Conservation (phyloP, 768 basidiomycete genomes). For the Boletus rex-veris region DNA sequence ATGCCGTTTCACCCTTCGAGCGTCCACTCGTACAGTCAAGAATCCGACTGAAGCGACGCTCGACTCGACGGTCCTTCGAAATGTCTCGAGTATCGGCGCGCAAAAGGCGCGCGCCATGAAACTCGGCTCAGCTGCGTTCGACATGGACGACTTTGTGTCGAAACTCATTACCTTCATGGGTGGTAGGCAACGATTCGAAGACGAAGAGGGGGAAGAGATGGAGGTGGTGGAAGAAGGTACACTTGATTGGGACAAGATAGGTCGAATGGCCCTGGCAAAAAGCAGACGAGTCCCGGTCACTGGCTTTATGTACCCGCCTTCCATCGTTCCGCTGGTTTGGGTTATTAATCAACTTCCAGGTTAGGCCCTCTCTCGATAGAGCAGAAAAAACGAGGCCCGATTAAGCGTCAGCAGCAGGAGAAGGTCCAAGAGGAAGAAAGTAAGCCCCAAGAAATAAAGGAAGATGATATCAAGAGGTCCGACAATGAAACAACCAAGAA, state of each 20-base stretch:
- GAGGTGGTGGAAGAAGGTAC: constrained; percentile 47
- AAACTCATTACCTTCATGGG: constrained; percentile 77
- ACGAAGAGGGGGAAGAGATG: constrained; percentile 48
- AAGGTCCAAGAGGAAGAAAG: constrained; percentile 66
- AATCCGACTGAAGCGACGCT: constrained; percentile 86
- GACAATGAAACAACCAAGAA: constrained; percentile 91
- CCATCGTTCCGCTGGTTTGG: not conserved
- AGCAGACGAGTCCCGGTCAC: constrained; percentile 76
- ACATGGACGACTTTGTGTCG: constrained; percentile 85
- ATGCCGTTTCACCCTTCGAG: not conserved
- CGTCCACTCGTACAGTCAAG: constrained; percentile 47
- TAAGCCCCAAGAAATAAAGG: constrained; percentile 75
- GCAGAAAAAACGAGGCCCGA: constrained; percentile 66
- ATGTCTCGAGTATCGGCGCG: constrained; percentile 74
- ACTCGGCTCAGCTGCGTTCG: constrained; percentile 83
- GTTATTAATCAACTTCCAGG: constrained; percentile 48
- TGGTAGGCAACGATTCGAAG: constrained; percentile 50
- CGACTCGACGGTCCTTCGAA: constrained; percentile 78
- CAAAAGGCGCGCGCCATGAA: constrained; percentile 91
- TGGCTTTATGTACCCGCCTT: constrained; percentile 76
- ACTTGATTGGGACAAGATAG: constrained; percentile 84
- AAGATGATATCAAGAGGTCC: constrained; percentile 78
- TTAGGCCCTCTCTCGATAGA: constrained; percentile 87
- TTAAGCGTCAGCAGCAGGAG: constrained; percentile 65
- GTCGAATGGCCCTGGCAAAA: constrained; percentile 76